Evolutionary conservation across 257 asterid species (phyloP).

Genomic region (Solanum rostratum): DNA sequence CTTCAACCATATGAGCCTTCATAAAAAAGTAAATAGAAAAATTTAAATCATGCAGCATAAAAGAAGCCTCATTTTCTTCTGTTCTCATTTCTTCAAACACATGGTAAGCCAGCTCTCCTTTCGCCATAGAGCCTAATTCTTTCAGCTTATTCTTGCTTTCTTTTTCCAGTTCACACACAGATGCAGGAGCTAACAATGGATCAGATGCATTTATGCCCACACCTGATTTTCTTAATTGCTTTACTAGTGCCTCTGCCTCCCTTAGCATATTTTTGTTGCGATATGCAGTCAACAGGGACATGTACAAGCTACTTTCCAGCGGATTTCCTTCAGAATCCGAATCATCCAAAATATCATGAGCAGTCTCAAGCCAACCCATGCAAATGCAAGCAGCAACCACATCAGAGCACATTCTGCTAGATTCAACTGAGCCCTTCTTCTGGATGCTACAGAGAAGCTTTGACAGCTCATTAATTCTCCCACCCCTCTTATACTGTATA

Average conservation of each 20-base stretch:
- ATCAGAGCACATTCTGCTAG: conserved; percentile 26
- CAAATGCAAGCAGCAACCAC: conserved; percentile 50
- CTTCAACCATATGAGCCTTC: conserved; percentile 79
- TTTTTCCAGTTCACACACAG: conserved; percentile 9
- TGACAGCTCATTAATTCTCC: conserved; percentile 52
- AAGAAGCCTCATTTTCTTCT: conserved; percentile 16
- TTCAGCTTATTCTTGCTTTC: conserved; percentile 6
- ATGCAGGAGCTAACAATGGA: neutral
- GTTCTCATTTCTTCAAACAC: conserved; percentile 30
- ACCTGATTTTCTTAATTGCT: conserved; percentile 28
- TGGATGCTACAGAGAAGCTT: conserved; percentile 41
- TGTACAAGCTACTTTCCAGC: conserved; percentile 22
- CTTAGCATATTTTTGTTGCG: conserved; percentile 29
- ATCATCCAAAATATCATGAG: conserved; percentile 90
- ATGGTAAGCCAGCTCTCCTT: conserved; percentile 32
- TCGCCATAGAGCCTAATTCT: neutral
- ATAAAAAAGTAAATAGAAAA: conserved; percentile 72
- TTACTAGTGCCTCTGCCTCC: conserved; percentile 55
- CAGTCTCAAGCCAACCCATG: conserved; percentile 82
- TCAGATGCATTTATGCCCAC: neutral
- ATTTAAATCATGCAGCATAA: conserved; percentile 35
- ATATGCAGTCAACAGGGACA: conserved; percentile 51
- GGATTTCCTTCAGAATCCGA: conserved; percentile 34
- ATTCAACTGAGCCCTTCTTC: conserved; percentile 18
- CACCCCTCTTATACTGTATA: conserved; percentile 32